Evolutionary conservation across 805 yeast species (phyloP), one percentile per base, ranked within the genome.

Genomic region (Candida morakotiae): DNA sequence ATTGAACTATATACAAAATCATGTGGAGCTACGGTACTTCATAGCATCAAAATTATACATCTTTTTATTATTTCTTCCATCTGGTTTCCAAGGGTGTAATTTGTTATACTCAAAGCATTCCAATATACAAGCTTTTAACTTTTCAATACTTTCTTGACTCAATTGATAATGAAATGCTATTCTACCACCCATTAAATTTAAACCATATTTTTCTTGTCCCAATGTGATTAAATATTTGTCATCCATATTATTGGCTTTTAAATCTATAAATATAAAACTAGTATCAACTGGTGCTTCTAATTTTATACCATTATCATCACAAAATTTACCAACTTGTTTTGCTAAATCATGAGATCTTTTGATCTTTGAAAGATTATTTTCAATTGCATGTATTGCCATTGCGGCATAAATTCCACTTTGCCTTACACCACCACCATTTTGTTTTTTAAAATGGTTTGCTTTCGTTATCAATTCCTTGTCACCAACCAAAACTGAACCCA

Each of bases 121-220:
- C 32, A 67, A 53, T 17, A 85, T 60, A 5, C 82, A 81, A 31
- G 51, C 48, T 51, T 83, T 56, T 35, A 67, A 40, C 3, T 43
- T 47, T 27, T 53, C 60, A 14, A 63, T 44, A 31, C 65, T 56
- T 33, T 59, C 58, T 8, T 49, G 52, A 3, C 60, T 48, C 9
- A 53, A 49, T 45, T 66, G 71, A 44, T 50, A 63, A 44, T 65
- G 70, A 42, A 63, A 53, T 4, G 71, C 62, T 2, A 67, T 40
- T 47, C 61, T 51, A n/a, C 47, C 53, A 34, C 89, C 91, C 77
- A 76, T 73, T 31, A 83, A 62, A 49, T 73, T 80, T 40, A 89
- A 71, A 33, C 77, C 74, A 52, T 81, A 67, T 50, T 83, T 76
- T 11, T 37, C 34, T 34, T 65, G 57, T 43, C 82, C 88, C 34